Percentiles rank a stretch among this genome's conserved stretches.
Conservation (phyloP, 2,329 filamentous ascomycete species). For the Curvularia spicifera region DNA sequence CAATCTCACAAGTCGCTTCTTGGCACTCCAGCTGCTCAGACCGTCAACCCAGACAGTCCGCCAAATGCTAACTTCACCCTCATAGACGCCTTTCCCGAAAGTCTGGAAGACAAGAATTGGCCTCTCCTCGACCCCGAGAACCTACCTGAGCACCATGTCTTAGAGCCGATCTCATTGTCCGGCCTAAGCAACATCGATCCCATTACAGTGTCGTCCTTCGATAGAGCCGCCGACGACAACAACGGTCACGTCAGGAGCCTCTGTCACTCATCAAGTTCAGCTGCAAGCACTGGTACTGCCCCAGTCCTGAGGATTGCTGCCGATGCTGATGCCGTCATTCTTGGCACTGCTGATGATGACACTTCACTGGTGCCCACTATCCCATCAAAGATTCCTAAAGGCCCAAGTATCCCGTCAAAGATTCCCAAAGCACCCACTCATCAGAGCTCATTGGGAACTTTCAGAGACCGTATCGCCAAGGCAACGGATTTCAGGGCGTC, state of each 20-base stretch:
- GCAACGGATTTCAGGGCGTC: slow-evolving; percentile 19
- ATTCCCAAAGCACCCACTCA: background rate
- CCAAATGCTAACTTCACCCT: slow-evolving; percentile 48
- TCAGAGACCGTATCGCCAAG: slow-evolving; percentile 20
- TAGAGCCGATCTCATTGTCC: slow-evolving; percentile 25
- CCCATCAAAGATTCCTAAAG: slow-evolving; percentile 1
- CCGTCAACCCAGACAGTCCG: slow-evolving; percentile 42
- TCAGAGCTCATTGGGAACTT: slow-evolving; percentile 8
- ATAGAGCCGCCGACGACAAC: slow-evolving; percentile 13
- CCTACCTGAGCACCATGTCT: slow-evolving; percentile 26
- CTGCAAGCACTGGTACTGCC: slow-evolving; percentile 20
- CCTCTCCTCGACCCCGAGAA: slow-evolving; percentile 38
- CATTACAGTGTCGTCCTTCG: slow-evolving; percentile 8
- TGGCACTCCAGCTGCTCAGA: slow-evolving; percentile 45
- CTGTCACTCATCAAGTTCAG: slow-evolving; percentile 19
- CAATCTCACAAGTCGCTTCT: slow-evolving; percentile 50
- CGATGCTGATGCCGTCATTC: slow-evolving; percentile 36
- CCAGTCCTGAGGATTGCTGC: slow-evolving; percentile 30
- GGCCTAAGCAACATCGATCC: background rate
- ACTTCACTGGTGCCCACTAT: slow-evolving; percentile 20
- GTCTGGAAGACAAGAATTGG: slow-evolving; percentile 36
- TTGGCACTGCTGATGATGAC: slow-evolving; percentile 14
- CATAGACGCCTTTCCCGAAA: slow-evolving; percentile 48
- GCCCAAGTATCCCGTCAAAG: slow-evolving; percentile 2
- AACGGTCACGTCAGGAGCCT: slow-evolving; percentile 29